Evolutionary conservation across 1,284 basidiomycete genomes (phyloP).

Genomic region (Fomes fomentarius): DNA sequence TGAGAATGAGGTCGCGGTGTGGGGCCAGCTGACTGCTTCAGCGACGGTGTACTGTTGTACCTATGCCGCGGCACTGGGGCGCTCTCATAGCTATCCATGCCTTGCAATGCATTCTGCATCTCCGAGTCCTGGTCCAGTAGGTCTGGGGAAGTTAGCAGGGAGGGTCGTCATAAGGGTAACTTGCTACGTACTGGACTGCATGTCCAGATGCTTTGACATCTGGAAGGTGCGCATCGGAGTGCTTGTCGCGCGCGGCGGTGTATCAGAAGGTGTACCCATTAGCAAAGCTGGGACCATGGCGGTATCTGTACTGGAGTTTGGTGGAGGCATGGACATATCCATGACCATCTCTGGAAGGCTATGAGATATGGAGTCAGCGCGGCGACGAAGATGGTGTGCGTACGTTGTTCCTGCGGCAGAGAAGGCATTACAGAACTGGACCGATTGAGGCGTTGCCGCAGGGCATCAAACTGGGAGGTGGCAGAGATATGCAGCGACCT

Average conservation of each 20-base stretch:
- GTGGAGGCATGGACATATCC: conserved; percentile 33
- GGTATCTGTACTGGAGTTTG: conserved; percentile 43
- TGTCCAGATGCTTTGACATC: conserved; percentile 56
- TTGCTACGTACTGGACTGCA: conserved; percentile 58
- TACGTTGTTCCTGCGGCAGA: conserved; percentile 30
- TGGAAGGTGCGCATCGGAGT: conserved; percentile 62
- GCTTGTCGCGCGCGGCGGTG: conserved; percentile 51
- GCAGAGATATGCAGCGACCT: conserved; percentile 26
- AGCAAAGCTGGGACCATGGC: conserved; percentile 33
- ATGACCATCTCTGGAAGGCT: conserved; percentile 29
- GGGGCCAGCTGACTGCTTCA: conserved; percentile 15
- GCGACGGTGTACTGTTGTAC: conserved; percentile 15
- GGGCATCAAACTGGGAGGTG: conserved; percentile 33
- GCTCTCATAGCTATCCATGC: conserved; percentile 52
- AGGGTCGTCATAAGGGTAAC: background rate
- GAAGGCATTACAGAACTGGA: conserved; percentile 24
- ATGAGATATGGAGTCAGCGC: background rate
- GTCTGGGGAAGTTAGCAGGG: conserved; percentile 43
- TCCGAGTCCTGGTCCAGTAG: conserved; percentile 72
- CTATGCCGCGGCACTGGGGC: conserved; percentile 26
- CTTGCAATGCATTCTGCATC: conserved; percentile 70
- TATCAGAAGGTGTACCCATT: conserved; percentile 41
- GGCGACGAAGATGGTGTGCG: conserved; percentile 5
- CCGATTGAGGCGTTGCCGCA: conserved; percentile 31
- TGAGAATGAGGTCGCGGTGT: conserved; percentile 21